Base-by-base conservation (phyloP, 2,329 filamentous ascomycete genomes). In the Fusarium beomiforme region DNA sequence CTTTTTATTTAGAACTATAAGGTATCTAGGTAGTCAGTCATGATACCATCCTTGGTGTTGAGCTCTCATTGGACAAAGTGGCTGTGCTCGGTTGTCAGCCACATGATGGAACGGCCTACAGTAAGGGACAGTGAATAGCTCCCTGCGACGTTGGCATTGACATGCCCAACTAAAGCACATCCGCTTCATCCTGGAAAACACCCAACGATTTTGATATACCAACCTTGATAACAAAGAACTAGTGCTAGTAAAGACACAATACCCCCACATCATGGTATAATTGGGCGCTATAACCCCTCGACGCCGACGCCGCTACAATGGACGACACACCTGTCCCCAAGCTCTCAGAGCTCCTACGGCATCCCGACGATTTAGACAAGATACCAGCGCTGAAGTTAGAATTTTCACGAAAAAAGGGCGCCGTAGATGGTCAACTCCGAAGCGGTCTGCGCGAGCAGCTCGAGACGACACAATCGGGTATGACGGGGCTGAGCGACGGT, bases 291-390 rank as follows among this genome's bases (percentile, higher is more conserved):
- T 60, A 59, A 50, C 53, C 54, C 70, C 69, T 64, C 69, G 50
- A 64, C 72, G 69, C 54, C 66, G 51, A 66, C 69, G 65, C 70
- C 58, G 62, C 69, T 71, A 74, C 67, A 55, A 83, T 83, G 81
- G 81, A 83, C 73, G 92, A 89, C 85, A 88, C 90, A 75, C 88
- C 89, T 64, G 88, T 89, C 49, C 89, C 93, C 80, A 95, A 95
- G 86, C 91, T 99, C 80, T 90, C 94, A 73, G 95, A 98, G 85
- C 90, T 98, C 69, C 91, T 99, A 74, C 93, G 94, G 78, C 94
- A 97, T 79, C 94, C 96, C 6, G 96, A 99, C 80, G 96, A 99
- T 83, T 91, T 99, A 74, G 96, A 99, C 85, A 98, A 98, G 86
- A 95, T 99, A 78, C 86, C 91, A 56, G 90, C 90, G 49, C 87